Percentiles rank a stretch among this genome's conserved stretches.
These are phyloP conservation scores for Oemleria cerasiformis DNA, from an alignment of 306 rosid genomes.

Conservation along the genomic window DNA sequence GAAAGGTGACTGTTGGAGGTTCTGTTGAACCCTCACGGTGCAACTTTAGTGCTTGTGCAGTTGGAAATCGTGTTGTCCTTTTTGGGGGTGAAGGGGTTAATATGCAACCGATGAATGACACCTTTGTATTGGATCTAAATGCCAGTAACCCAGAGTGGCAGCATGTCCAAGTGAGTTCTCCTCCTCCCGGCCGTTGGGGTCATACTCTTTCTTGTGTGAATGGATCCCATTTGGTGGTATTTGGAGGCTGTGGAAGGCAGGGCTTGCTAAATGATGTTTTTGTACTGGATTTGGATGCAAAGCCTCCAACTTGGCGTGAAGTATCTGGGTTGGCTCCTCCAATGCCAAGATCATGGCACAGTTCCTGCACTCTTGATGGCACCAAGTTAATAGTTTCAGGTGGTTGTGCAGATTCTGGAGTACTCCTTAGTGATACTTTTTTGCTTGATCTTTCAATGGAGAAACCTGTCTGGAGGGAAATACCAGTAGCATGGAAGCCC, in stretches of 20 bases:
- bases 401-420: conserved; percentile 99
- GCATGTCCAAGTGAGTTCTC: conserved; percentile 96
- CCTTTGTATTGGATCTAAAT: conserved; percentile 87
- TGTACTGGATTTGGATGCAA: conserved; percentile 87
- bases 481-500: conserved; percentile 96
- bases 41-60: conserved; percentile 98
- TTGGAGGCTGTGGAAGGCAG: conserved; percentile 98
- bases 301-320: conserved; percentile 98
- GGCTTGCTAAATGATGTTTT: conserved; percentile 98
- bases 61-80: conserved; percentile 94
- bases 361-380: conserved; percentile 98
- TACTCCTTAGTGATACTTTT: conserved; percentile 91
- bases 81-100: conserved; percentile 99
- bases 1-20: conserved; percentile 91
- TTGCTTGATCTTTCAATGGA: conserved; percentile 98
- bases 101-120: conserved; percentile 99
- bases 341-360: conserved; percentile 99
- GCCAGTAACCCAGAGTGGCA: conserved; percentile 95
- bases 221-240: conserved; percentile 91
- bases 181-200: conserved; percentile 99
- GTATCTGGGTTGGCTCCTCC: conserved; percentile 99
- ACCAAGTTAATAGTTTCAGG: conserved; percentile 98
- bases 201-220: conserved; percentile 96
- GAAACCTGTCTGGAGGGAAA: conserved; percentile 95
- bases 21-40: conserved; percentile 97